Evolutionary conservation across 1,139 yeast species (phyloP), one percentile per base, ranked within the genome.

Genomic region (Nakaseomyces sp.): DNA sequence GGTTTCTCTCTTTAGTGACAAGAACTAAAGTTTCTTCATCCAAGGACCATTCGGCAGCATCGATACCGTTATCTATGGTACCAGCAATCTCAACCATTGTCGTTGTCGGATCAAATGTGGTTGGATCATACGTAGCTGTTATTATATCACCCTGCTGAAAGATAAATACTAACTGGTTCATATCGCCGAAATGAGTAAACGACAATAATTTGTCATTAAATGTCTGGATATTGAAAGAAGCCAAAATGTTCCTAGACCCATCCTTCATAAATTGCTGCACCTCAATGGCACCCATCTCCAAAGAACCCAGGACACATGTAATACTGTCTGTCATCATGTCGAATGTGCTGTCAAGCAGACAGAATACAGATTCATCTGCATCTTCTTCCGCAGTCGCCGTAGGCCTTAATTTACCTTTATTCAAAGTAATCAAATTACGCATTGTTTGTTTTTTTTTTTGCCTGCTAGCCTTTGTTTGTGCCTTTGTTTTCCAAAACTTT

Each of bases 21-120:
- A 93, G 55, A 1, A 81, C 77, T 47, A 91, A 67, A 0, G 88
- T 76, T 59, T 91, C 97, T 57, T 89, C 96, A 60, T 91, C 97
- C 4, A 84, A 81, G 7, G 95, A 82, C 98, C 98, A 93, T 37
- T 67, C 58, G 0, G 96, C 93, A 17, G 87, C 81, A 32, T 66
- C 60, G 13, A 89, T 68, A 0, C 91, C 93, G 33, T 72, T 76
- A 55, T 88, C 96, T 26, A 91, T 79, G 18, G 89, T 74, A 0
- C 97, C 97, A 6, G 84, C 91, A 45, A 89, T 81, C 57, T 81
- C 87, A 25, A 81, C 77, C 3, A 71, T 51, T 0, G 85, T 73
- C 18, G 73, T 64, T 40, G 75, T 77, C 39, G 71, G 69, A 55
- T 81, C 80, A 15, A 58, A 64, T 5, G 57, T 56, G 3, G 45